Percentiles rank a stretch among this genome's conserved stretches.
These are phyloP conservation scores for Thecaphora thlaspeos DNA, from an alignment of 1,284 basidiomycete species.

Conservation along the genomic window DNA sequence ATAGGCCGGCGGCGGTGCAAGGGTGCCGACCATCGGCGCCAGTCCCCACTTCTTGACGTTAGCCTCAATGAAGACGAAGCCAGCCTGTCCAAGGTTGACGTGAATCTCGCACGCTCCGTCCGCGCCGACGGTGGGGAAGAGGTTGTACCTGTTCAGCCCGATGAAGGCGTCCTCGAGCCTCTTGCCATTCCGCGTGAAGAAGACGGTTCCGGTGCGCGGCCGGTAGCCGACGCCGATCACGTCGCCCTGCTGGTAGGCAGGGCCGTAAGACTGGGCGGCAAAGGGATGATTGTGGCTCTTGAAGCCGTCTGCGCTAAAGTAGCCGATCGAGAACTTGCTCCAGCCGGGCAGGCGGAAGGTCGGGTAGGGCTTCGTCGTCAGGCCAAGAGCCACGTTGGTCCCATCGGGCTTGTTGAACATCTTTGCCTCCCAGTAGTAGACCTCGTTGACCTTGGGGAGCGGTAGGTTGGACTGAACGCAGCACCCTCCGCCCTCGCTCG, in stretches of 20 bases:
- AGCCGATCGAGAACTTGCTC: conserved; percentile 88
- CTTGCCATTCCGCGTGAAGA: conserved; percentile 57
- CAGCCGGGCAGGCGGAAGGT: conserved; percentile 64
- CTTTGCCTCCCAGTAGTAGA: conserved; percentile 58
- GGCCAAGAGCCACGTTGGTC: conserved; percentile 51
- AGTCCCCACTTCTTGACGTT: conserved; percentile 58
- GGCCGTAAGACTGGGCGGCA: conserved; percentile 79
- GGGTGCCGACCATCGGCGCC: conserved; percentile 56
- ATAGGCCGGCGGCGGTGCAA: conserved; percentile 56
- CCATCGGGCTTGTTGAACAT: conserved; percentile 56
- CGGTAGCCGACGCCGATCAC: conserved; percentile 56
- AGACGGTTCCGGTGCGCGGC: conserved; percentile 54
- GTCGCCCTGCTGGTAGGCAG: conserved; percentile 77
- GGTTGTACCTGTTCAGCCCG: conserved; percentile 52
- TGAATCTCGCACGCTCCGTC: conserved; percentile 55
- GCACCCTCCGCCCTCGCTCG: conserved; percentile 55
- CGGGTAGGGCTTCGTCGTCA: conserved; percentile 56
- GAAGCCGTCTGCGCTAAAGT: conserved; percentile 87
- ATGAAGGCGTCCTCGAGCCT: conserved; percentile 55
- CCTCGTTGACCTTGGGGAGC: conserved; percentile 56
- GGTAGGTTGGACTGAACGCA: conserved; percentile 56
- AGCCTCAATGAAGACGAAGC: conserved; percentile 58
- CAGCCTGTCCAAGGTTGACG: conserved; percentile 57
- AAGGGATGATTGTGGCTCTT: conserved; percentile 98
- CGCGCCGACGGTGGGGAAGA: conserved; percentile 56